Evolutionary conservation across 2,329 filamentous ascomycete species (phyloP).

Genomic region (Davidsoniella eucalypti): DNA sequence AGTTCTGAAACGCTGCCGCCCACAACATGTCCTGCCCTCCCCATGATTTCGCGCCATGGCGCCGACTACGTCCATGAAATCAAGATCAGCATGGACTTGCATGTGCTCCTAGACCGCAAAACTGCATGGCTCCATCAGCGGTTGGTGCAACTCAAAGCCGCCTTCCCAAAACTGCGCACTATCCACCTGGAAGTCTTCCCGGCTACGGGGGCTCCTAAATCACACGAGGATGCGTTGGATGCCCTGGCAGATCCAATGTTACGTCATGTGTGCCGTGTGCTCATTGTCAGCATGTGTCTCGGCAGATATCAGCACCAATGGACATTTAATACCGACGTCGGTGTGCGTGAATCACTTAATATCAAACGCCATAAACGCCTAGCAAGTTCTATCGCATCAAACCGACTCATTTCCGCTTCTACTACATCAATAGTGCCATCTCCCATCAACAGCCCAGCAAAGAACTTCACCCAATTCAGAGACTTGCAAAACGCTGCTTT

Average conservation of each 20-base stretch:
- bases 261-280: not conserved
- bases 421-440: no score
- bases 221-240: constrained; percentile 15
- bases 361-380: no score
- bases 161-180: constrained; percentile 6
- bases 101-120: constrained; percentile 1
- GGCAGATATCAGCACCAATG: constrained; percentile 22
- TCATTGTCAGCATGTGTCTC: constrained; percentile 19
- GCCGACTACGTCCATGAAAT: constrained; percentile 3
- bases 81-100: constrained; percentile 4
- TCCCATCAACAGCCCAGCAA: no score
- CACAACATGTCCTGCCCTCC: constrained; percentile 8
- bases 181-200: constrained; percentile 18
- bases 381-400: no score
- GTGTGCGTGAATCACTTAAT: constrained; percentile 20
- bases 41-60: not conserved
- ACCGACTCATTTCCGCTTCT: no score
- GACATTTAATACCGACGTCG: constrained; percentile 27
- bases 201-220: not conserved
- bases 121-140: not conserved
- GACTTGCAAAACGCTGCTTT: not conserved
- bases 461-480: no score
- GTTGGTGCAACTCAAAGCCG: not conserved
- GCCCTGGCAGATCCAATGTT: constrained; percentile 6
- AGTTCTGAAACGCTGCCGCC: constrained; percentile 19